Conservation (phyloP, 257 asterid species). For the Misopates orontium region DNA sequence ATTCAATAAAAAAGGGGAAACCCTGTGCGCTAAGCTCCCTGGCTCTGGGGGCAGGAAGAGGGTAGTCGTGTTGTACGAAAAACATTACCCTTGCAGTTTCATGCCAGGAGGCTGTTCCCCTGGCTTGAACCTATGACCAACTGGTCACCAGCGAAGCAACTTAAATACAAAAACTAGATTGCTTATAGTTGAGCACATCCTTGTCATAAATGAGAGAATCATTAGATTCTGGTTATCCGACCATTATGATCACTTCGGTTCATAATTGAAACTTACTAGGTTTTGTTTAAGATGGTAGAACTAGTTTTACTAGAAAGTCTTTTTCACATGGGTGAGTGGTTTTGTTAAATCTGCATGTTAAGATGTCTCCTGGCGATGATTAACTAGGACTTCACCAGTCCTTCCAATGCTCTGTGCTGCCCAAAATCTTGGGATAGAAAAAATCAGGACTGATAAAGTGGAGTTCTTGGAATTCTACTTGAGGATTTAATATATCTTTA, state of each 20-base stretch:
- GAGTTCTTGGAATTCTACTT: conserved; percentile 11
- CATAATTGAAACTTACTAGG: neutral
- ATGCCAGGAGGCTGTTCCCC: too few species aligned
- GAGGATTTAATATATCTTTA: conserved; percentile 1
- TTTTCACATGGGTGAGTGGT: neutral
- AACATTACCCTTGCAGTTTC: too few species aligned
- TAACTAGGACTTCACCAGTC: neutral
- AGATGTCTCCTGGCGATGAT: neutral
- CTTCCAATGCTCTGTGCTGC: neutral
- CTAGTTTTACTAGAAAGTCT: neutral
- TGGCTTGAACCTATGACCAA: too few species aligned
- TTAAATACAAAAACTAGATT: too few species aligned
- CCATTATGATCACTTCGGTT: neutral
- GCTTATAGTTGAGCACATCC: too few species aligned
- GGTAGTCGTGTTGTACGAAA: too few species aligned
- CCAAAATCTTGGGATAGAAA: neutral
- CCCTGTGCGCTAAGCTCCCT: too few species aligned
- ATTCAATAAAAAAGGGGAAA: too few species aligned
- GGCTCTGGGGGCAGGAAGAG: too few species aligned
- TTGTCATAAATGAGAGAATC: neutral
- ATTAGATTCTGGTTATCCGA: neutral
- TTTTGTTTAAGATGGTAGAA: neutral
- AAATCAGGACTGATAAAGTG: conserved; percentile 8
- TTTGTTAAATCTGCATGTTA: neutral
- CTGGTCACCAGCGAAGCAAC: too few species aligned